Percentiles rank a stretch among this genome's conserved stretches.
Conservation (phyloP, 495 filamentous ascomycete genomes). For the Baudoinia panamericana region DNA sequence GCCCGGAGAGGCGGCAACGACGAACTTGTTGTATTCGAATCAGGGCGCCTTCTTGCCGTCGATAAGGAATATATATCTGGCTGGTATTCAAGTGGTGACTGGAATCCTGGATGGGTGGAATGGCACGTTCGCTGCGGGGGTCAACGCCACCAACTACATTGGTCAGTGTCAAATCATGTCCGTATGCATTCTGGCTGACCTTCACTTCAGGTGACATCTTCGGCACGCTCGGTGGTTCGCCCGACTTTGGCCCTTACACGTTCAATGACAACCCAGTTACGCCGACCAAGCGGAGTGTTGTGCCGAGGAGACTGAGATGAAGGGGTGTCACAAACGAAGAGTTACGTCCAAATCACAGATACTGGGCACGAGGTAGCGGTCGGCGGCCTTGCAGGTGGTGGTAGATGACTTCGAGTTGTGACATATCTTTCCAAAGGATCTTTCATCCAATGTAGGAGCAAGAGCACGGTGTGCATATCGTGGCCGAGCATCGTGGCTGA, state of each 20-base stretch:
- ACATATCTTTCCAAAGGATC: no score
- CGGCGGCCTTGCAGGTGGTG: no score
- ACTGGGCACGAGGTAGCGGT: no score
- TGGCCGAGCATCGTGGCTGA: no score
- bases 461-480: no score
- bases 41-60: slow-evolving; percentile 46
- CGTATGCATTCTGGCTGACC: not conserved
- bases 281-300: no score
- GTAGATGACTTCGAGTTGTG: no score
- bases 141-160: slow-evolving; percentile 54
- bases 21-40: slow-evolving; percentile 45
- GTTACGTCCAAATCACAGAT: no score
- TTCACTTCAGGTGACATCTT: slow-evolving; percentile 7
- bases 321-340: no score
- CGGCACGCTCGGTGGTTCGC: slow-evolving; percentile 8
- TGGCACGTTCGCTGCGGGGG: slow-evolving; percentile 41
- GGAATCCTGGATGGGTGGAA: slow-evolving; percentile 53
- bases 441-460: no score
- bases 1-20: slow-evolving; percentile 38
- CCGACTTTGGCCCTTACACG: slow-evolving; percentile 9
- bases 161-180: slow-evolving; percentile 37
- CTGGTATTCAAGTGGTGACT: slow-evolving; percentile 52
- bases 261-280: slow-evolving; percentile 6
- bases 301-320: no score
- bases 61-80: slow-evolving; percentile 52